Evolutionary conservation across 2,329 filamentous ascomycete species (phyloP).

Genomic region (Apiospora aurea): DNA sequence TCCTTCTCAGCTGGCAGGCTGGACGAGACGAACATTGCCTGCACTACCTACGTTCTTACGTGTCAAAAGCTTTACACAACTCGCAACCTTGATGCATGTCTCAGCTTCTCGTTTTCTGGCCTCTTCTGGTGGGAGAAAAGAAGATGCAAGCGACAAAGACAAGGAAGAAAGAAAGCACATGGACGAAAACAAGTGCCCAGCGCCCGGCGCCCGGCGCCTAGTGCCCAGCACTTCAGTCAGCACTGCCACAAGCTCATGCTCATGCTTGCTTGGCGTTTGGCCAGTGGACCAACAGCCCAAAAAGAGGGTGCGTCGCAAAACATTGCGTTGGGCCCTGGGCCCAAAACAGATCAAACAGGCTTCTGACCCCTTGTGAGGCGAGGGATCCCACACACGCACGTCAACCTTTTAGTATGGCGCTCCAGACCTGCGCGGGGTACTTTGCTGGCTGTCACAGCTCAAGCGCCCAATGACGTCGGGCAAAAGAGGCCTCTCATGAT

Average conservation of each 20-base stretch:
- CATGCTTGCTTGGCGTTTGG: slow-evolving; percentile 11
- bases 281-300: slow-evolving; percentile 8
- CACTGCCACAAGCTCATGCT: too few species aligned
- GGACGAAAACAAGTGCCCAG: not conserved
- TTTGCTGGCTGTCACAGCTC: slow-evolving; percentile 12
- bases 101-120: not conserved
- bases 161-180: not conserved
- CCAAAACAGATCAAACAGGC: slow-evolving; percentile 15
- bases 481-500: slow-evolving; percentile 37
- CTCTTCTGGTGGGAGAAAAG: not conserved
- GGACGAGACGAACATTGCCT: too few species aligned
- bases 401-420: slow-evolving; percentile 19
- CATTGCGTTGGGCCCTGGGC: not conserved
- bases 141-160: not conserved
- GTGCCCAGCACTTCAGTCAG: not conserved
- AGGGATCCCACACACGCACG: slow-evolving; percentile 12
- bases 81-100: not conserved
- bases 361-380: slow-evolving; percentile 1
- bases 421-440: slow-evolving; percentile 24
- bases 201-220: not conserved
- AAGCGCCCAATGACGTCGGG: slow-evolving; percentile 39
- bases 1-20: not conserved
- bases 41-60: not conserved
- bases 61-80: too few species aligned
- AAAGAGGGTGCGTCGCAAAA: not conserved